phyloP scores from a whole-genome alignment of 371 early-diverging fungal genomes.

The Rhizopus arrhizus region DNA sequence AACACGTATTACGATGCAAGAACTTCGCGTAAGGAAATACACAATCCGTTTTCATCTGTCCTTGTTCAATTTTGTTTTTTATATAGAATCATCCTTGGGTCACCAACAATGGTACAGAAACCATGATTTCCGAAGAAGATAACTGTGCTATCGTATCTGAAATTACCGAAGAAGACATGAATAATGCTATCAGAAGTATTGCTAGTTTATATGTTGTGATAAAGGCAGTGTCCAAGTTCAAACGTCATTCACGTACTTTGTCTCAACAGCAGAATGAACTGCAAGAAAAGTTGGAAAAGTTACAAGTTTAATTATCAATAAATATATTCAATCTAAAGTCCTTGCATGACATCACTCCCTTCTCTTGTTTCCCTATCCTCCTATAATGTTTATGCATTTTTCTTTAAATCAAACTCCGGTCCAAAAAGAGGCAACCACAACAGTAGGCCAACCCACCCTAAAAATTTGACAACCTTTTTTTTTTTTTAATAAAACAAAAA shows the following conservation, averaged over 20 bases:
- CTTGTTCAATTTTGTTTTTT: background rate
- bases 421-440: too few relatives aligned
- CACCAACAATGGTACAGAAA: conserved; percentile 68
- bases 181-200: conserved; percentile 75
- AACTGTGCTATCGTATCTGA: conserved; percentile 67
- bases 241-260: conserved; percentile 52
- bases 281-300: background rate
- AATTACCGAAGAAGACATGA: conserved; percentile 85
- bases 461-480: background rate
- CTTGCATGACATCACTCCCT: too few relatives aligned
- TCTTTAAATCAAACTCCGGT: too few relatives aligned
- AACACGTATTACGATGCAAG: conserved; percentile 76
- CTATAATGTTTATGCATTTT: too few relatives aligned
- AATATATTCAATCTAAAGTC: too few relatives aligned
- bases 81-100: conserved; percentile 83
- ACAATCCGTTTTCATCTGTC: background rate
- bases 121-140: conserved; percentile 78
- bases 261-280: conserved; percentile 36
- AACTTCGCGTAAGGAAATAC: conserved; percentile 58
- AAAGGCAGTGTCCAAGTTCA: conserved; percentile 56
- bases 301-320: background rate
- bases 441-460: too few relatives aligned
- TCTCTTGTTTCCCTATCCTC: too few relatives aligned
- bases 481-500: background rate
- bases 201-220: conserved; percentile 55